Evolutionary conservation across 768 basidiomycete genomes (phyloP), one percentile per base, ranked within the genome.

Genomic region (Nidularia sp.): DNA sequence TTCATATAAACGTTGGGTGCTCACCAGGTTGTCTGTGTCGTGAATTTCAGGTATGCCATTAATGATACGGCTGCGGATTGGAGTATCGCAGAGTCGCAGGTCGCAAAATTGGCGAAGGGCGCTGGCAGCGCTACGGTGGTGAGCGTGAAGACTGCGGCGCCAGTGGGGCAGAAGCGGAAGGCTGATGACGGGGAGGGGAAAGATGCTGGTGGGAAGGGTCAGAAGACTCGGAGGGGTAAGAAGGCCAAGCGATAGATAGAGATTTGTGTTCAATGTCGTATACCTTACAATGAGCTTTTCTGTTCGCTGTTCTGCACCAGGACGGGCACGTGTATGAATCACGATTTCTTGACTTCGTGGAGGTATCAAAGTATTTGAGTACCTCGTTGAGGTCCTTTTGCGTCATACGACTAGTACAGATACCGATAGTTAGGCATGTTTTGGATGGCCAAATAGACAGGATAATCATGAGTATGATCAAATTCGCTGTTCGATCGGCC

Each of bases 21-120:
- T 55, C 46, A 48, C 35, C 49, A 22, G 48, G 45, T 7, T 51
- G 39, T 29, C 53, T 50, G 12, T 45, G 22, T 45, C 44, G 9
- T 41, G 39, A 41, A 41, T 34, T 53, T 33, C 61, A 90, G 88
- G 64, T 90, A 80, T 63, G 85, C 86, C 29, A 93, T 98, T 58
- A 78, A 88, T 58, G 83, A 86, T 58, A 66, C 72, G 0, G 72
- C 78, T 12, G 71, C 79, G 31, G 90, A 96, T 65, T 96, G 92
- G 88, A 73, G 76, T 35, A 67, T 69, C 29, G 93, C 89, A 3
- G 87, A 93, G 63, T 72, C 77, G 18, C 90, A 93, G 64, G 83
- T 94, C 3, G 66, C 77, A 34, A 74, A 74, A 47, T 62, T 82
- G 43, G 59, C 53, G 45, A 70, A 67, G 22, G 75, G 69, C 3